Evolutionary conservation across 345 rosid genomes (phyloP).

Genomic region (Ceriops tagal): DNA sequence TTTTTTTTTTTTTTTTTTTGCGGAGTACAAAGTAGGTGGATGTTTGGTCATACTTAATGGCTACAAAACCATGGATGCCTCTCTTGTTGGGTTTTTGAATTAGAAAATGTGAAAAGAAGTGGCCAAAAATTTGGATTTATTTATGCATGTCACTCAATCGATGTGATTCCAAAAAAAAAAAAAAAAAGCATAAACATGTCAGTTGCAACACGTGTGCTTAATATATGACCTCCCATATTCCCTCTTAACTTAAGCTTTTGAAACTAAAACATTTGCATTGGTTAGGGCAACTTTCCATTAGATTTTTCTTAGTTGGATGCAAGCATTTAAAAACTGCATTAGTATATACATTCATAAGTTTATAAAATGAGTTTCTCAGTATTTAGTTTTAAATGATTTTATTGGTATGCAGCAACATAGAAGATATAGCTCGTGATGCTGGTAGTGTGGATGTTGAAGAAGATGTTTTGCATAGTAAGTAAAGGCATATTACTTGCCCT

Average conservation of each 20-base stretch:
- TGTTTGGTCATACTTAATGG: not conserved
- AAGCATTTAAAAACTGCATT: not conserved
- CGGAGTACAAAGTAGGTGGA: no score
- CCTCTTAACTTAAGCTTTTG: constrained; percentile 1
- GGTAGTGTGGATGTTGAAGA: constrained; percentile 88
- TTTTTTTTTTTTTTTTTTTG: not conserved
- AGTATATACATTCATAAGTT: not conserved
- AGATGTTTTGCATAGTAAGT: constrained; percentile 73
- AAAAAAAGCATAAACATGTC: no score
- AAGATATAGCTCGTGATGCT: constrained; percentile 92
- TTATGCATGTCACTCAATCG: not conserved
- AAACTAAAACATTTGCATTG: not conserved
- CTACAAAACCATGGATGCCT: not conserved
- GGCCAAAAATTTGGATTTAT: not conserved
- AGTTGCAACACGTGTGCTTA: not conserved
- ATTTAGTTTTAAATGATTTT: constrained; percentile 4
- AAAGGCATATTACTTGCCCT: not conserved
- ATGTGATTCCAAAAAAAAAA: no score
- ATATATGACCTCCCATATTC: not conserved
- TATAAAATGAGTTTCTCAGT: constrained; percentile 7
- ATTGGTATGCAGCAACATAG: constrained; percentile 63
- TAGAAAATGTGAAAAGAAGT: not conserved
- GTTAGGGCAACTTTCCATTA: not conserved
- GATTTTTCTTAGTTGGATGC: no score
- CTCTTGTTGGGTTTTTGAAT: not conserved